phyloP scores from a whole-genome alignment of 305 asterid species.

The Solanum hybrid region DNA sequence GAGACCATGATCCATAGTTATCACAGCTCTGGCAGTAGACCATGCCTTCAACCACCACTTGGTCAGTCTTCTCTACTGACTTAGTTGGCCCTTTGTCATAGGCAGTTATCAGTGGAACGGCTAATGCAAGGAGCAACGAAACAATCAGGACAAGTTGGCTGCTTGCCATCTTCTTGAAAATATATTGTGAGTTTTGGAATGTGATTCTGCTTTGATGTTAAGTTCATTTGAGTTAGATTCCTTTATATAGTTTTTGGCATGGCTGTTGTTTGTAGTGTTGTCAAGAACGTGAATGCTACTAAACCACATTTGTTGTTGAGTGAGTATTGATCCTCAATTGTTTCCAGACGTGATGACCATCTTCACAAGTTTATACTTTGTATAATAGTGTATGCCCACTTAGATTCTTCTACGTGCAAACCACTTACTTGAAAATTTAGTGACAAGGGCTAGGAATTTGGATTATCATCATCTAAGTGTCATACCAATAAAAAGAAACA shows the following conservation, averaged over 20 bases:
- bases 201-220: not conserved
- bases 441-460: not conserved
- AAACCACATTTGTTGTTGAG: constrained; percentile 1
- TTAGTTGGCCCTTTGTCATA: constrained; percentile 12
- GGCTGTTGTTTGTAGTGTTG: not conserved
- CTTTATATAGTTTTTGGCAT: constrained; percentile 7
- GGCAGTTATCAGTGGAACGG: constrained; percentile 26
- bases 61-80: constrained; percentile 22
- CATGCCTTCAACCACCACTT: constrained; percentile 68
- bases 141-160: constrained; percentile 25
- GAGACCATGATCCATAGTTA: constrained; percentile 46
- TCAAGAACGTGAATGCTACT: constrained; percentile 50
- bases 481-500: not conserved
- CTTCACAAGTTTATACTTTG: not conserved
- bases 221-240: not conserved
- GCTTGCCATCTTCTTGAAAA: constrained; percentile 41
- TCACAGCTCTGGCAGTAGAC: constrained; percentile 74
- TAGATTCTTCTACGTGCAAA: constrained; percentile 5
- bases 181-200: not conserved
- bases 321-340: not conserved
- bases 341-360: constrained; percentile 51
- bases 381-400: not conserved
- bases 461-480: not conserved
- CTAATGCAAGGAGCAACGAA: constrained; percentile 24
- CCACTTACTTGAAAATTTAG: not conserved